These are phyloP conservation scores for Pichia nakasei DNA, from an alignment of 805 yeast genomes.

Conservation along the genomic window DNA sequence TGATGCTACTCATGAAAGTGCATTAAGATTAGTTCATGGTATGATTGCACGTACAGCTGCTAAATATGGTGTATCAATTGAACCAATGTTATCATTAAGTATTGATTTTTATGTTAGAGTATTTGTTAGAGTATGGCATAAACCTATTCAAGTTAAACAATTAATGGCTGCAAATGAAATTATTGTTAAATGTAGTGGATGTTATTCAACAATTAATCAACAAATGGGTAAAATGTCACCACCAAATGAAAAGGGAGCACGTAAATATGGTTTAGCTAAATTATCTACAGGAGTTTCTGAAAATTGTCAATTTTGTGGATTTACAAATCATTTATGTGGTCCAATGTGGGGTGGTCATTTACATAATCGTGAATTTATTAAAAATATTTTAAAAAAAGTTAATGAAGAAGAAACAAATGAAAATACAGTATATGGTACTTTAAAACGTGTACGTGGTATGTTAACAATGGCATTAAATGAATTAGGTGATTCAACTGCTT, in stretches of 20 bases:
- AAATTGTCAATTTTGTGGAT: conserved; percentile 63
- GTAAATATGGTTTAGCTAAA: conserved; percentile 49
- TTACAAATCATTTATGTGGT: conserved; percentile 72
- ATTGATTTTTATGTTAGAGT: conserved; percentile 91
- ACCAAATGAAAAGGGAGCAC: conserved; percentile 24
- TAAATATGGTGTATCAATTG: conserved; percentile 76
- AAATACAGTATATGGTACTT: conserved; percentile 61
- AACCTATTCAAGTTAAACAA: conserved; percentile 77
- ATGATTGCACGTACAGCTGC: conserved; percentile 80
- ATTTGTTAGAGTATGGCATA: conserved; percentile 65
- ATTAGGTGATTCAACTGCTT: conserved; percentile 24
- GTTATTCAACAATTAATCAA: conserved; percentile 66
- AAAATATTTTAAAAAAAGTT: conserved; percentile 49
- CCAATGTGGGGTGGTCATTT: conserved; percentile 92
- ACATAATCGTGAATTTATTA: conserved; percentile 62
- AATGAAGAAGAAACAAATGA: conserved; percentile 29
- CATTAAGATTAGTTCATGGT: conserved; percentile 73
- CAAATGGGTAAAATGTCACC: conserved; percentile 57
- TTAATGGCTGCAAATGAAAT: conserved; percentile 70
- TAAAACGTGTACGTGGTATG: conserved; percentile 87
- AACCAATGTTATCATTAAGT: conserved; percentile 76
- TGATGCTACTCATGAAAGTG: conserved; percentile 90
- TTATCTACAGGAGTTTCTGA: conserved; percentile 50
- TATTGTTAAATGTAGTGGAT: conserved; percentile 79
- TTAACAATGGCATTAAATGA: conserved; percentile 74